Base-by-base conservation (phyloP, 148 eudicot species). In the Pharnaceum exiguum region DNA sequence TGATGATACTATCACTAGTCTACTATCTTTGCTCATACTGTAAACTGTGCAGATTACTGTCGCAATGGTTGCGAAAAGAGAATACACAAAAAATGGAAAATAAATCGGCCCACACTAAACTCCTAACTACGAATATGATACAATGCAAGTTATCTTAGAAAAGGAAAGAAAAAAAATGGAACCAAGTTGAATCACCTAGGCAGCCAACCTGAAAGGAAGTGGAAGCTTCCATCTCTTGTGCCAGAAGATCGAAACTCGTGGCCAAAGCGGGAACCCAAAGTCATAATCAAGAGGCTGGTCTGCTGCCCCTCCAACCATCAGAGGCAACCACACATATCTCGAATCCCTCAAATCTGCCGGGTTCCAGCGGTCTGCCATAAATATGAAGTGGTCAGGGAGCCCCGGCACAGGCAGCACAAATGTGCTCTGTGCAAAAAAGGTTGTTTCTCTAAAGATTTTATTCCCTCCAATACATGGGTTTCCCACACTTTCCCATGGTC, bases 281-380 rank as follows among this genome's bases (percentile, higher is more conserved):
- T 72, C 79, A 63, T 77, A 85, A 42, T 88, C 96, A 5, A 88
- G 70, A 43, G 96, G 98, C 62, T 69, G 77, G 62, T 93, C 98
- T 17, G 68, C 90, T 3, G 96, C 78, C 33, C 98, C 96, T 11
- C 79, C 83, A 24, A 85, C 83, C 10, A 69, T 70, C 39, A 88
- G 56, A 13, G 98, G 98, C 70, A 93, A 63, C 98, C 98, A 93
- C 1, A 93, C 86, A 45, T 93, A 85, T 61, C 98, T 83, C 5
- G 98, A 93, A 67, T 93, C 96, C 82, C 83, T 77, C 71, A 93
- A 65, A 63, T 88, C 96, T 2, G 90, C 85, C 0, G 96, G 98
- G 55, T 83, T 93, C 98, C 98, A 93, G 54, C 98, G 53, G 71
- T 93, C 95, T 1, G 98, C 95, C 90, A 93, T 93, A 66, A 93